Evolutionary conservation across 1,284 basidiomycete genomes (phyloP).

Genomic region (Cryptococcus amylolentus): DNA sequence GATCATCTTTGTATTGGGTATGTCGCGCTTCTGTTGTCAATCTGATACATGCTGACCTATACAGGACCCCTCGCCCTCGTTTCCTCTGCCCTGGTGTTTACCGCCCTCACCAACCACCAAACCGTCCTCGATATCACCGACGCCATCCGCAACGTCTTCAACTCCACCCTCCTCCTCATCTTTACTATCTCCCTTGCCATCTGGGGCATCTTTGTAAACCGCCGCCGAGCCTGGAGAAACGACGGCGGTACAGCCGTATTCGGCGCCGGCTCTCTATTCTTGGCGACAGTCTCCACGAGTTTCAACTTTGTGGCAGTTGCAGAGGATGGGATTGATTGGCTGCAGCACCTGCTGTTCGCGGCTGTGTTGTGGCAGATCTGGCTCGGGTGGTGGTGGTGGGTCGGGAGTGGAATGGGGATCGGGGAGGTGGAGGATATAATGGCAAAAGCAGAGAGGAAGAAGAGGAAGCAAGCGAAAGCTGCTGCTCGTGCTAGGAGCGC

Average conservation of each 20-base stretch:
- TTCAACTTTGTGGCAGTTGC: slow-evolving; percentile 83
- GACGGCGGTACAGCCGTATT: slow-evolving; percentile 95
- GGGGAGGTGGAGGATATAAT: slow-evolving; percentile 51
- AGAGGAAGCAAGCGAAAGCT: slow-evolving; percentile 33
- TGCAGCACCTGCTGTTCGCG: slow-evolving; percentile 78
- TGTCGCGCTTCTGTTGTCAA: slow-evolving; percentile 6
- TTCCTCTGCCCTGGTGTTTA: slow-evolving; percentile 78
- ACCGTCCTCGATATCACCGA: slow-evolving; percentile 62
- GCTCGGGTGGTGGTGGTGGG: slow-evolving; percentile 95
- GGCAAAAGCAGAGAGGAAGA: slow-evolving; percentile 43
- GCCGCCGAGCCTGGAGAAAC: slow-evolving; percentile 86
- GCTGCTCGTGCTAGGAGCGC: slow-evolving; percentile 18
- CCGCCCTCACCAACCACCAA: slow-evolving; percentile 59
- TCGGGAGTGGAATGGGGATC: slow-evolving; percentile 76
- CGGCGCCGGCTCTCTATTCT: slow-evolving; percentile 70
- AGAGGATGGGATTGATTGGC: slow-evolving; percentile 78
- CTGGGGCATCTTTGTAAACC: slow-evolving; percentile 90
- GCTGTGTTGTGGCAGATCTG: slow-evolving; percentile 85
- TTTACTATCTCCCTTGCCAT: slow-evolving; percentile 86
- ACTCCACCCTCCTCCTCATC: slow-evolving; percentile 87
- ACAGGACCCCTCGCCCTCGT: slow-evolving; percentile 78
- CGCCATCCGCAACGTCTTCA: slow-evolving; percentile 88
- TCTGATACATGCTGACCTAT: slow-evolving; percentile 2
- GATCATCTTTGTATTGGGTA: slow-evolving; percentile 79
- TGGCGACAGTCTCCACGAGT: slow-evolving; percentile 74